Evolutionary conservation across 1,284 basidiomycete species (phyloP).

Genomic region (Ganoderma lingzhi): DNA sequence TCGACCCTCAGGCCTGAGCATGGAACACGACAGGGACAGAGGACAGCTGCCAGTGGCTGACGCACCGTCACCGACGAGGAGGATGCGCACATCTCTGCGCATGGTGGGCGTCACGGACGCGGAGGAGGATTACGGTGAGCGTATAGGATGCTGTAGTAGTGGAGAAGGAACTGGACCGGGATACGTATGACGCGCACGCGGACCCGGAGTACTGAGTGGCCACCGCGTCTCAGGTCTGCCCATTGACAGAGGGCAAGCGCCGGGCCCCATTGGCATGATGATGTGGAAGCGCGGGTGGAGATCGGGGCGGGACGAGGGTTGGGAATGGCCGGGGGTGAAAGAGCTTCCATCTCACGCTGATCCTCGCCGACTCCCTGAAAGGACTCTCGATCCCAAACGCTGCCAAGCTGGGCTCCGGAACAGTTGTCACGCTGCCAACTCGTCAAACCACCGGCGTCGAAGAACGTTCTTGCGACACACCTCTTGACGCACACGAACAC

Average conservation of each 20-base stretch:
- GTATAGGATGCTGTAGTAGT: slow-evolving; percentile 10
- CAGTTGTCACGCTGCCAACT: neutral
- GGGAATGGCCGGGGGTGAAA: slow-evolving; percentile 9
- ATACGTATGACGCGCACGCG: slow-evolving; percentile 5
- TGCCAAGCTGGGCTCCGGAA: neutral
- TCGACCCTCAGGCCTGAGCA: slow-evolving; percentile 13
- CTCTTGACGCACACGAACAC: slow-evolving; percentile 1
- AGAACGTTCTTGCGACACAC: slow-evolving; percentile 9
- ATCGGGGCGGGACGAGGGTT: neutral
- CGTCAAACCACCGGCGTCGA: slow-evolving; percentile 6
- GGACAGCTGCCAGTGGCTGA: slow-evolving; percentile 14
- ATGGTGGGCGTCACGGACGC: slow-evolving; percentile 48
- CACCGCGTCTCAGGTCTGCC: slow-evolving; percentile 13
- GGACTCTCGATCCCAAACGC: slow-evolving; percentile 10
- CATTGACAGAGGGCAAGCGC: neutral
- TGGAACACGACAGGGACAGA: neutral
- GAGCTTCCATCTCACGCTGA: slow-evolving; percentile 29
- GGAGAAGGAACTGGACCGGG: neutral
- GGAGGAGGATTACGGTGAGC: slow-evolving; percentile 18
- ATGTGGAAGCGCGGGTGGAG: neutral
- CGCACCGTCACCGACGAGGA: slow-evolving; percentile 93
- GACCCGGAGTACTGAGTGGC: neutral
- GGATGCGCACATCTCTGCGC: slow-evolving; percentile 91
- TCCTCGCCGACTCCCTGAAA: slow-evolving; percentile 19
- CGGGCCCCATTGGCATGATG: neutral